Conservation (phyloP, 1,139 yeast genomes). For the Sugiyamaella neomexicana region DNA sequence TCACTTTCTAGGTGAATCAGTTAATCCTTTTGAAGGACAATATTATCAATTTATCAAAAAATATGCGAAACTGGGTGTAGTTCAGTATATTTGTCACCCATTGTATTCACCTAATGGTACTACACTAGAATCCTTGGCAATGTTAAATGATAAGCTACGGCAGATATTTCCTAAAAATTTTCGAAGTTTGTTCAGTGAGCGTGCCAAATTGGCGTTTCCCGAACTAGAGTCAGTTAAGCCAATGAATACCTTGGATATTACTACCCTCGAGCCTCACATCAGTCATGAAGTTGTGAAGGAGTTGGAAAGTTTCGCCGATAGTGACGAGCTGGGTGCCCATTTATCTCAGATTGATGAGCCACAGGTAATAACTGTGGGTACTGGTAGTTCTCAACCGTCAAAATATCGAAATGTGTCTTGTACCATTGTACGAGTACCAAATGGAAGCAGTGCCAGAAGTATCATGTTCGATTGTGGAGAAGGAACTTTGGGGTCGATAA, state of each 20-base stretch:
- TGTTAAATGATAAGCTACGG: slow-evolving; percentile 57
- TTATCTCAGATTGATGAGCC: slow-evolving; percentile 34
- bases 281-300: slow-evolving; percentile 19
- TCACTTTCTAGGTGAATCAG: slow-evolving; percentile 68
- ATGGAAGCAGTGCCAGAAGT: slow-evolving; percentile 19
- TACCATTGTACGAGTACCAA: slow-evolving; percentile 69
- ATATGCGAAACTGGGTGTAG: slow-evolving; percentile 46
- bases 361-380: slow-evolving; percentile 79
- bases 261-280: slow-evolving; percentile 29
- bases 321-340: not conserved
- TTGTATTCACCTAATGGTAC: slow-evolving; percentile 61
- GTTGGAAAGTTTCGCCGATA: not conserved
- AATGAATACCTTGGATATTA: slow-evolving; percentile 24
- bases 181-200: slow-evolving; percentile 48
- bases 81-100: slow-evolving; percentile 72
- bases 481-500: slow-evolving; percentile 74
- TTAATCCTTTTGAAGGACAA: slow-evolving; percentile 49
- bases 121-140: slow-evolving; percentile 56
- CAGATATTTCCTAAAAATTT: slow-evolving; percentile 54
- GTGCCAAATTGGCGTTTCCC: slow-evolving; percentile 25
- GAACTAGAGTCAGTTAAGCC: slow-evolving; percentile 19
- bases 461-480: slow-evolving; percentile 90
- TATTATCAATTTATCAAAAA: slow-evolving; percentile 46
- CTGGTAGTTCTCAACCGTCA: slow-evolving; percentile 92
- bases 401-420: slow-evolving; percentile 82